A percentile compares a stretch with the other conserved stretches of the same genome.
Evolutionary conservation across 2,329 filamentous ascomycete species (phyloP).

Genomic region (Akanthomyces dipterigenus): DNA sequence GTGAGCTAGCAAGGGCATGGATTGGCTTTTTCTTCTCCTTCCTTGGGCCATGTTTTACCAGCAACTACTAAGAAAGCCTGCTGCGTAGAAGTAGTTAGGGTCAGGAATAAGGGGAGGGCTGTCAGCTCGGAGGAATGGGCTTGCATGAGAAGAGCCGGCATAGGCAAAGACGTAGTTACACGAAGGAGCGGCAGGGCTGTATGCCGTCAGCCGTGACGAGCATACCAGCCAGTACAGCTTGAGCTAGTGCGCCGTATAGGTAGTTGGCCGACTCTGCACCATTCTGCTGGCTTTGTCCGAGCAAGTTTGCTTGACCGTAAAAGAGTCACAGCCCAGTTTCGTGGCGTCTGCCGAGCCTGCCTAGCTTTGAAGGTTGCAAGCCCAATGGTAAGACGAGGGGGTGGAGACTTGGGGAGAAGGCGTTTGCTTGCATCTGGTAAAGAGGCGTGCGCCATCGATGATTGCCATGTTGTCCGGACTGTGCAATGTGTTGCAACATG

Average conservation of each 20-base stretch:
- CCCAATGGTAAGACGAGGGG: not conserved
- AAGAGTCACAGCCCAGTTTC: constrained; percentile 6
- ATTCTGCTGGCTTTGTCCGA: too few relatives aligned
- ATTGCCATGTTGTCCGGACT: not conserved
- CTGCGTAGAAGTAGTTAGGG: too few relatives aligned
- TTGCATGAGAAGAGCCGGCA: not conserved
- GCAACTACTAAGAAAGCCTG: too few relatives aligned
- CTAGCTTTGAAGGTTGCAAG: not conserved
- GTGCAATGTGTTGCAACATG: not conserved
- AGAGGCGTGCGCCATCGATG: not conserved
- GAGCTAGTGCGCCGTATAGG: not conserved
- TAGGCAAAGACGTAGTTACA: not conserved
- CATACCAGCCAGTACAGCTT: not conserved
- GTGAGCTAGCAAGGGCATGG: not conserved
- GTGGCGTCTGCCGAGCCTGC: constrained; percentile 2
- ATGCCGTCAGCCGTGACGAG: not conserved
- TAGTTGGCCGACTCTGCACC: not conserved
- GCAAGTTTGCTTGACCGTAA: not conserved
- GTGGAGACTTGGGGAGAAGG: not conserved
- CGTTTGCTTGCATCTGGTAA: constrained; percentile 6
- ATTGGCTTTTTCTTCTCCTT: not conserved
- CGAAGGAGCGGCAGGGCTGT: not conserved
- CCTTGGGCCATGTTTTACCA: too few relatives aligned
- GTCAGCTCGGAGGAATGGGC: not conserved
- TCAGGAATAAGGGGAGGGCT: not conserved